A percentile compares a stretch with the other conserved stretches of the same genome.
Evolutionary conservation across 2,329 filamentous ascomycete genomes (phyloP).

Genomic region (Phialemoniopsis sp.): DNA sequence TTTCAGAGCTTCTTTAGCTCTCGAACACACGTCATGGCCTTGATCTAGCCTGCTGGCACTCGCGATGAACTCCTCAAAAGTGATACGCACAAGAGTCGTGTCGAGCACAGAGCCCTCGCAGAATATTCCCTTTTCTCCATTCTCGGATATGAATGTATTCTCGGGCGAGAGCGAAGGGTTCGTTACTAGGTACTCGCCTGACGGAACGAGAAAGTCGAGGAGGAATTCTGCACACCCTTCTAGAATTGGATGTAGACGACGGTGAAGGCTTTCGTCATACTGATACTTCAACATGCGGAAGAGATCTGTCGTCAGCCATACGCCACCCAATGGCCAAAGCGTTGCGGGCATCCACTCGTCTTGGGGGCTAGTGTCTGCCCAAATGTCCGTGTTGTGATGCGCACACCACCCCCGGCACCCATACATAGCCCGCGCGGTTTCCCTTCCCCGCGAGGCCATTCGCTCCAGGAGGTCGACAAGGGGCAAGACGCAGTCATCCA

Average conservation of each 20-base stretch:
- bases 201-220: conserved; percentile 18
- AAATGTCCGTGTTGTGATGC: conserved; percentile 31
- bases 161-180: conserved; percentile 29
- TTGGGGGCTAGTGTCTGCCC: conserved; percentile 26
- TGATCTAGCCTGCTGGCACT: too few relatives aligned
- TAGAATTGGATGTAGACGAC: conserved; percentile 17
- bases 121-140: conserved; percentile 29
- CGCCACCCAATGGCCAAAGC: conserved; percentile 19
- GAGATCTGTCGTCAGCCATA: conserved; percentile 20
- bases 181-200: conserved; percentile 18
- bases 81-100: conserved; percentile 30
- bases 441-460: conserved; percentile 23
- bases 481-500: conserved; percentile 28
- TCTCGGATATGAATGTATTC: conserved; percentile 16
- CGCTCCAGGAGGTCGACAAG: conserved; percentile 32
- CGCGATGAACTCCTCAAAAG: conserved; percentile 16
- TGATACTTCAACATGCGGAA: conserved; percentile 19
- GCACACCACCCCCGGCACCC: conserved; percentile 23
- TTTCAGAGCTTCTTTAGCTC: conserved; percentile 14
- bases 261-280: conserved; percentile 15
- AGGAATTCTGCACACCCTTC: conserved; percentile 23
- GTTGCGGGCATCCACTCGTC: conserved; percentile 24
- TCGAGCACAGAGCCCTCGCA: conserved; percentile 42
- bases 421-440: conserved; percentile 25
- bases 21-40: too few relatives aligned